Base-by-base conservation (phyloP, 768 basidiomycete species). In the Lactifluus subvellereus region DNA sequence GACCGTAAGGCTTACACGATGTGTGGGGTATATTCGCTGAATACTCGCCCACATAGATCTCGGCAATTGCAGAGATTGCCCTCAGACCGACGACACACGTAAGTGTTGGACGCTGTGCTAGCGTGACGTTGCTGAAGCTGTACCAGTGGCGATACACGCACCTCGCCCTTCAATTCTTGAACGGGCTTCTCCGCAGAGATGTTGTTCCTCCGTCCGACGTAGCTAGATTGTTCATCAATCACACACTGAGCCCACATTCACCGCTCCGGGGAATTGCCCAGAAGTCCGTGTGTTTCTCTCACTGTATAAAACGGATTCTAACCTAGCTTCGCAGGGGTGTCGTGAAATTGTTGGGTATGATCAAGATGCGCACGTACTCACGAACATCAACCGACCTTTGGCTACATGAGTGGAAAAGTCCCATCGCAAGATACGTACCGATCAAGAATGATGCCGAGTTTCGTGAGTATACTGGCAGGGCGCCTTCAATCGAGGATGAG, bases 71-170 rank as follows among this genome's bases (percentile, higher is more conserved):
- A 45, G 79, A 80, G 65, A 72, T 89, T 69, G 88, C 87, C 22
- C 69, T 73, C 61, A 77, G 80, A 65, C 79, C 87, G 10, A 79
- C 80, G 20, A 90, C 89, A 53, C 90, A 93, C 74, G 91, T 90
- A 75, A 64, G 85, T 73, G n/a, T 22, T 68, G 58, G 27, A 2
- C 30, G 9, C 18, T 40, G 16, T 67, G 43, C 69, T 62, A 48
- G 38, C 13, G 54, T 27, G 53, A 61, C 27, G 27, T 56, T 35
- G 52, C 54, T 59, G 42, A 49, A 49, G 54, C 38, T 60, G 65
- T 33, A 61, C 32, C 67, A 92, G 90, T 92, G 90, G 90, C 80
- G 89, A 75, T 92, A 92, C 72, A 78, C 85, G 0, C 86, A 91
- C 77, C 85, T 84, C 68, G 86, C 89, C 8, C 72, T 79, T 35